A percentile compares a stretch with the other conserved stretches of the same genome.
These are phyloP conservation scores for Lepidium aucheri DNA, from an alignment of 345 rosid species.

Conservation along the genomic window DNA sequence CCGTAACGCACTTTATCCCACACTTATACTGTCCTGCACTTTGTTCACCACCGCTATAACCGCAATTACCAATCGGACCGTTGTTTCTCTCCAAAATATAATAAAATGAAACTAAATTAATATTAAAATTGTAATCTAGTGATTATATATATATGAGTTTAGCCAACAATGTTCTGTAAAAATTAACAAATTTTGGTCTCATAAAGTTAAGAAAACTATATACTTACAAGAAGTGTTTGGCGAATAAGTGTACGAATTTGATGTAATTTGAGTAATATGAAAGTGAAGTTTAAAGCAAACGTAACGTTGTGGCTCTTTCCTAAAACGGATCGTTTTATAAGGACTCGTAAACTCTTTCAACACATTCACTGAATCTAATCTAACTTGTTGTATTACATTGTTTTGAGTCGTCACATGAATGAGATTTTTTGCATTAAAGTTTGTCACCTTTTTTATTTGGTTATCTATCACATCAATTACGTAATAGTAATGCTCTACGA, in stretches of 20 bases:
- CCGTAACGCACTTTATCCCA: too few relatives aligned
- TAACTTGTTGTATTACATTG: neutral
- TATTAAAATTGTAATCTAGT: too few relatives aligned
- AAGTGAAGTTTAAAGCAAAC: constrained; percentile 18
- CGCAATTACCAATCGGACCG: too few relatives aligned
- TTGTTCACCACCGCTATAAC: too few relatives aligned
- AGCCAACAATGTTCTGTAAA: too few relatives aligned
- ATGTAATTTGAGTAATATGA: constrained; percentile 4
- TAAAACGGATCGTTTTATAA: neutral
- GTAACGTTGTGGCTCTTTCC: constrained; percentile 14
- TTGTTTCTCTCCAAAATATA: too few relatives aligned
- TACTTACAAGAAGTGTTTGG: constrained; percentile 20
- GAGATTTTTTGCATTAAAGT: neutral
- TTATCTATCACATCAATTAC: constrained; percentile 18
- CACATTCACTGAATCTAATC: constrained; percentile 19
- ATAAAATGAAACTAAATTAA: too few relatives aligned
- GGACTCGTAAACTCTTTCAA: neutral
- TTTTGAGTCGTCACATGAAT: neutral
- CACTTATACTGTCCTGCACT: too few relatives aligned
- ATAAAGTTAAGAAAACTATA: neutral
- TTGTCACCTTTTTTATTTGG: constrained; percentile 9
- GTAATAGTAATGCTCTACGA: neutral
- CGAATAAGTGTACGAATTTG: constrained; percentile 2
- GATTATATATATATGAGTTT: too few relatives aligned
- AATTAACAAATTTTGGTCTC: constrained; percentile 1